Evolutionary conservation across 495 filamentous ascomycete genomes (phyloP).

Genomic region (Aspergillus steynii): DNA sequence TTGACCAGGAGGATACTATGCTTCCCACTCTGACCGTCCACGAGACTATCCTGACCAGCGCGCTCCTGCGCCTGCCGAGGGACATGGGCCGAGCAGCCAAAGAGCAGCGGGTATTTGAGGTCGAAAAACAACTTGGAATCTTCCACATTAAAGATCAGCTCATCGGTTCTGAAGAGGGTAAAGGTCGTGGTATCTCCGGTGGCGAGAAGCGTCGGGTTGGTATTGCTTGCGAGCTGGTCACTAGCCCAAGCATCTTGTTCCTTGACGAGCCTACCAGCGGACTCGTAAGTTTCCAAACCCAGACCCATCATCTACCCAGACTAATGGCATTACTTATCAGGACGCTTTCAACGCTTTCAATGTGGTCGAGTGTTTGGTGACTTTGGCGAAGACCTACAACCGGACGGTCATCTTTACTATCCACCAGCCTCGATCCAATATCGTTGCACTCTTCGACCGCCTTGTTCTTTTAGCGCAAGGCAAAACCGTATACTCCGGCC

Average conservation of each 20-base stretch:
- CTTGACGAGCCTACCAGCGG: conserved; percentile 96
- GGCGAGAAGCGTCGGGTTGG: conserved; percentile 95
- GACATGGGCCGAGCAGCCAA: conserved; percentile 88
- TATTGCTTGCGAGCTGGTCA: conserved; percentile 97
- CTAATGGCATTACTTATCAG: conserved; percentile 19
- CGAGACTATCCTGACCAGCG: conserved; percentile 95
- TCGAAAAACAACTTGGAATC: conserved; percentile 94
- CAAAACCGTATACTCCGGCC: conserved; percentile 88
- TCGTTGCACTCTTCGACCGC: conserved; percentile 96
- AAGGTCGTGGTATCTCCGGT: conserved; percentile 91
- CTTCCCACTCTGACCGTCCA: conserved; percentile 95
- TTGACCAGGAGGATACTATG: conserved; percentile 98
- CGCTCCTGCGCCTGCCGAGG: conserved; percentile 80
- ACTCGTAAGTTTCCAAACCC: conserved; percentile 43
- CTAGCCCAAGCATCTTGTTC: conserved; percentile 95
- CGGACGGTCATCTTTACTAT: conserved; percentile 98
- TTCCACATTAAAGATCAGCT: conserved; percentile 87
- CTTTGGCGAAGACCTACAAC: conserved; percentile 91
- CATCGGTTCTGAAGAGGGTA: conserved; percentile 97
- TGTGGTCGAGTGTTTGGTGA: conserved; percentile 94
- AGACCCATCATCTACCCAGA: neutral
- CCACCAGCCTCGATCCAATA: conserved; percentile 99
- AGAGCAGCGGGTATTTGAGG: conserved; percentile 85
- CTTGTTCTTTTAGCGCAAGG: conserved; percentile 88
- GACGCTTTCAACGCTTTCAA: conserved; percentile 98